A percentile compares a stretch with the other conserved stretches of the same genome.
Evolutionary conservation across 371 early-diverging fungal species (phyloP).

Genomic region (Mortierella sp.): DNA sequence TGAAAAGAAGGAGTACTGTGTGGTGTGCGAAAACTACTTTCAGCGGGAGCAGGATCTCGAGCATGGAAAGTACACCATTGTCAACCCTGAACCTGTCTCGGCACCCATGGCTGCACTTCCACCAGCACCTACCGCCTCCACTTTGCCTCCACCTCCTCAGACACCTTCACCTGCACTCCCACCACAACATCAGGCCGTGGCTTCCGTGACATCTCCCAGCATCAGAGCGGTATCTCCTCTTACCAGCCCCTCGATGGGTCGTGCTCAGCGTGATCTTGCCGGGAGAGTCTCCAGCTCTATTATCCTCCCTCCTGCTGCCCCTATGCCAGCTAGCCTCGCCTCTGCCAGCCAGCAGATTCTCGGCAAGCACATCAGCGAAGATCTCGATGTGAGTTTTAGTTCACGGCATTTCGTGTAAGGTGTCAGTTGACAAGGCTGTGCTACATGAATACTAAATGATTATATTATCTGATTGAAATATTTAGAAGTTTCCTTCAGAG

Average conservation of each 20-base stretch:
- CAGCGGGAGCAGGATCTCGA: constrained; percentile 55
- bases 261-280: constrained; percentile 30
- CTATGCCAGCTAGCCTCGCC: constrained; percentile 37
- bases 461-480: not conserved
- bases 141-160: constrained; percentile 23
- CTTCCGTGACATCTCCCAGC: constrained; percentile 19
- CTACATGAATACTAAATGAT: not conserved
- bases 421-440: not conserved
- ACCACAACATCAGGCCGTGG: constrained; percentile 17
- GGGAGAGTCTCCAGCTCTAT: constrained; percentile 46
- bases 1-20: constrained; percentile 74
- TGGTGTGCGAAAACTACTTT: constrained; percentile 71
- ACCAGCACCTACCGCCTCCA: not conserved
- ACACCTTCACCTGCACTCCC: constrained; percentile 20
- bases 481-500: constrained; percentile 40
- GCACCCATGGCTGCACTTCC: constrained; percentile 13
- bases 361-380: constrained; percentile 50
- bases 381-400: constrained; percentile 40
- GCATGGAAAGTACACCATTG: constrained; percentile 42
- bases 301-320: constrained; percentile 37
- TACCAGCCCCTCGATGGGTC: constrained; percentile 36
- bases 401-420: not conserved
- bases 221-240: constrained; percentile 37
- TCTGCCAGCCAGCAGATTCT: constrained; percentile 47
- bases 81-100: not conserved